phyloP scores from a whole-genome alignment of 2,329 filamentous ascomycete species.

The Fusarium denticulatum region DNA sequence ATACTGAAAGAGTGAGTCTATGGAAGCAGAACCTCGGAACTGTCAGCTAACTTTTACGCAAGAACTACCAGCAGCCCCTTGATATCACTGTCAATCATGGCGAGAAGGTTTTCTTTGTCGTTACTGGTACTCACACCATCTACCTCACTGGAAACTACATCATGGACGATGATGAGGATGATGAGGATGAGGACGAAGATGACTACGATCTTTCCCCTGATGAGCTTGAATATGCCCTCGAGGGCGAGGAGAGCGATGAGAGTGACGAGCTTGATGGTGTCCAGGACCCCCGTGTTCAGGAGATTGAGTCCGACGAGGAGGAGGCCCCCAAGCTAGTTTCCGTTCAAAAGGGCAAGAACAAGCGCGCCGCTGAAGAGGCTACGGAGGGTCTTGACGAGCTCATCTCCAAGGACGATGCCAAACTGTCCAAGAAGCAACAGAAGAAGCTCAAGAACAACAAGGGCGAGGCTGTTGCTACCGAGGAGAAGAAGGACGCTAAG shows the following conservation, averaged over 20 bases:
- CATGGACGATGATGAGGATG: conserved; percentile 73
- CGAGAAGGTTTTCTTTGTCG: conserved; percentile 92
- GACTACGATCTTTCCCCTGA: conserved; percentile 86
- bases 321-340: conserved; percentile 71
- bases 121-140: conserved; percentile 87
- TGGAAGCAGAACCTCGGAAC: not conserved
- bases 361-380: conserved; percentile 83
- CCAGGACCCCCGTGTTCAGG: conserved; percentile 82
- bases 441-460: conserved; percentile 99
- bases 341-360: conserved; percentile 84
- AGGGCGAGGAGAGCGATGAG: conserved; percentile 77
- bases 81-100: conserved; percentile 91
- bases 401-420: conserved; percentile 81
- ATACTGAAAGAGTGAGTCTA: conserved; percentile 82
- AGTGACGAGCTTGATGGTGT: conserved; percentile 82
- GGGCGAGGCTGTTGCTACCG: conserved; percentile 78
- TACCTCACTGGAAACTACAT: conserved; percentile 98
- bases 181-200: conserved; percentile 73
- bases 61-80: conserved; percentile 95
- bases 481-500: conserved; percentile 74
- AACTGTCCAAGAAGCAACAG: conserved; percentile 93
- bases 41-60: conserved; percentile 41
- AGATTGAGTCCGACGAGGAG: conserved; percentile 80
- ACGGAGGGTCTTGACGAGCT: conserved; percentile 80
- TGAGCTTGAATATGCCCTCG: conserved; percentile 78